phyloP scores from a whole-genome alignment of 306 rosid genomes.

The Pyrus communis region DNA sequence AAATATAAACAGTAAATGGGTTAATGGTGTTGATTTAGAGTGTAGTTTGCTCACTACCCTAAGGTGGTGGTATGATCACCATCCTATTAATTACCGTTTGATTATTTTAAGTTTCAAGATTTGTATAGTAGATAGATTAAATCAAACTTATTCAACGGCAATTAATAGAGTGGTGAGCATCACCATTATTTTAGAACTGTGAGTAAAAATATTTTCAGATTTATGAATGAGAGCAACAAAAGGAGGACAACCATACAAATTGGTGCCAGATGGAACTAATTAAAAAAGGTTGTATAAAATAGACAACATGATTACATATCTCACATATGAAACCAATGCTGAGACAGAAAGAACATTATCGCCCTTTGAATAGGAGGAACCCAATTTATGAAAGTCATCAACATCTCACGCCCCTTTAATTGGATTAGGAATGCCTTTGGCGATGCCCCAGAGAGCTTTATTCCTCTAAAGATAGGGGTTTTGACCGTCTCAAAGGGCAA shows the following conservation, averaged over 20 bases:
- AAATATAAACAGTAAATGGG: neutral
- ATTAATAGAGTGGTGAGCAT: no score
- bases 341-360: slow-evolving; percentile 35
- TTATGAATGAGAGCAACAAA: no score
- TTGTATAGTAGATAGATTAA: no score
- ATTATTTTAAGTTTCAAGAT: no score
- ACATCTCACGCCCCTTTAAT: slow-evolving; percentile 3
- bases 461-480: slow-evolving; percentile 26
- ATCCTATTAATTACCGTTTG: no score
- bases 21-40: no score
- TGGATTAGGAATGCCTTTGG: neutral
- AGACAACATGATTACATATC: slow-evolving; percentile 20
- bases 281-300: neutral
- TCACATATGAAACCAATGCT: slow-evolving; percentile 14
- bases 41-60: no score
- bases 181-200: no score
- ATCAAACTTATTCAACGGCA: no score
- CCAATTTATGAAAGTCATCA: slow-evolving; percentile 22
- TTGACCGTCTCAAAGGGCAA: slow-evolving; percentile 15
- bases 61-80: no score
- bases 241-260: neutral
- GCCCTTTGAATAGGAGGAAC: slow-evolving; percentile 23
- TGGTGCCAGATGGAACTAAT: neutral
- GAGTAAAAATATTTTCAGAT: no score
- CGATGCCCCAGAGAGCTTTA: neutral